Evolutionary conservation across 2,329 filamentous ascomycete species (phyloP).

Genomic region (Zasmidium citrigriseum): DNA sequence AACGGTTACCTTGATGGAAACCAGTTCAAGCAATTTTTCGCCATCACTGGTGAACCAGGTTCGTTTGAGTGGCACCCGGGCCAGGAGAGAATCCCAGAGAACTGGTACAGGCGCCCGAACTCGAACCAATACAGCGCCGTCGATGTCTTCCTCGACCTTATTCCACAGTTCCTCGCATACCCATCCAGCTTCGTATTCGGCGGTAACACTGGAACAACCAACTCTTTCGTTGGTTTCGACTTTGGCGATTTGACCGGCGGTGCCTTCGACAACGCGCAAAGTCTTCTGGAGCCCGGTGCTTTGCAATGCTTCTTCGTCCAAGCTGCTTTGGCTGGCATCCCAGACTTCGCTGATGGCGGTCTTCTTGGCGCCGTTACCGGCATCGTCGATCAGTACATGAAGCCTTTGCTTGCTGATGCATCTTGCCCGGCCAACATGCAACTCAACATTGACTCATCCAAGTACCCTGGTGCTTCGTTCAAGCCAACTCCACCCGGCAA

Average conservation of each 20-base stretch:
- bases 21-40: slow-evolving; percentile 28
- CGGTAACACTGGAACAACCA: slow-evolving; percentile 33
- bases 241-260: slow-evolving; percentile 39
- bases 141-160: slow-evolving; percentile 13
- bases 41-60: slow-evolving; percentile 11
- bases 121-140: slow-evolving; percentile 11
- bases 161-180: slow-evolving; percentile 4
- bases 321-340: not conserved
- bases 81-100: slow-evolving; percentile 22
- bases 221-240: slow-evolving; percentile 36
- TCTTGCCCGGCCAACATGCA: slow-evolving; percentile 11
- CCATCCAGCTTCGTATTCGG: slow-evolving; percentile 23
- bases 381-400: slow-evolving; percentile 14
- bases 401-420: slow-evolving; percentile 10
- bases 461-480: slow-evolving; percentile 14
- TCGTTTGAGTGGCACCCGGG: slow-evolving; percentile 9
- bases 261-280: slow-evolving; percentile 39
- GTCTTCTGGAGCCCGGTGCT: slow-evolving; percentile 1
- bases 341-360: not conserved
- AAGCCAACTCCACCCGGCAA: not conserved
- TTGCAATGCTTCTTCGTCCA: slow-evolving; percentile 2
- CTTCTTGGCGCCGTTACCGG: not conserved
- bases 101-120: slow-evolving; percentile 17
- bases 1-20: slow-evolving; percentile 24
- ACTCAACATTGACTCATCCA: slow-evolving; percentile 9